Base-by-base conservation (phyloP, 164 flowering plant genomes). In the Aristolochia contorta region DNA sequence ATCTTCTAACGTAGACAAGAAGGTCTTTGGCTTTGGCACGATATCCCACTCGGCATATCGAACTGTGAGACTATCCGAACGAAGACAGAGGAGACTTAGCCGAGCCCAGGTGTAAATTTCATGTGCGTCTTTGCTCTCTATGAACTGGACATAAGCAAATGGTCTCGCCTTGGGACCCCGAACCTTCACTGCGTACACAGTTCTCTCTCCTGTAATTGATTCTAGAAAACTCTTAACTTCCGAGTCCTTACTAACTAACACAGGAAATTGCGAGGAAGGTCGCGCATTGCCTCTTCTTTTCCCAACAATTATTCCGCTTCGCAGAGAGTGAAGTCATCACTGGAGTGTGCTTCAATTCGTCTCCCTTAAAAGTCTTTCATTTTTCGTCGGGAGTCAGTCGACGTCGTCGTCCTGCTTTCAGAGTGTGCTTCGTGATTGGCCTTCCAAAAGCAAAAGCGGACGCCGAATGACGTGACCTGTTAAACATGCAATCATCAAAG, bases 61-160 rank as follows among this genome's bases (percentile, higher is more conserved):
- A 62, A 77, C 83, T 57, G 68, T 78, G 49, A 88, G 63, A 69
- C 68, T 75, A 32, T 75, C 74, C 18, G 12, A 24, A 10, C 76
- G 82, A 67, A 70, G 84, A 24, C 51, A 54, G 0, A 88, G 75
- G 6, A 0, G 19, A 21, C 13, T 33, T 7, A 8, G 53, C 25
- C 30, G 51, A 54, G 79, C 71, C 65, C 75, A 45, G 12, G 65
- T 32, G 20, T 80, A 54, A 4, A 91, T 78, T 0, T 2, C 0
- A 2, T 80, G 76, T 58, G 87, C 83, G 65, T 21, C 6, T 27
- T n/a, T 48, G 7, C 20, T 22, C 2, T 55, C 43, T 10, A 65
- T 72, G 63, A 91, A 91, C 68, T 84, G 92, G 22, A 91, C 87
- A 64, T 66, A 70, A 15, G 88, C 96, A 70, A 63, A 81, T 19